These are phyloP conservation scores for Artemisia annua DNA, from an alignment of 129 eudicot genomes.

Conservation along the genomic window DNA sequence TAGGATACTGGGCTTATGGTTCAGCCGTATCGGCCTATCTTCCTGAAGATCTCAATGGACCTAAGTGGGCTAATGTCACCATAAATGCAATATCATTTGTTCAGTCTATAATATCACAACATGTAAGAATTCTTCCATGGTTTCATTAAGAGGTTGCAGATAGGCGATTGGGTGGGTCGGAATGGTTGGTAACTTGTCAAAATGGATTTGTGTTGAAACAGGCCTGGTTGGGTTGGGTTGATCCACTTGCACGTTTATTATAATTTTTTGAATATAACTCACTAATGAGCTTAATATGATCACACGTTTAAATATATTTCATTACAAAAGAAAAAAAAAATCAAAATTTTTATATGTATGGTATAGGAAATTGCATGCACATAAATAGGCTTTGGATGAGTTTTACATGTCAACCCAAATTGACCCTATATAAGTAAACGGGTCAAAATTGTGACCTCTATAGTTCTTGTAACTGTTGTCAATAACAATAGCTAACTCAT, in stretches of 20 bases:
- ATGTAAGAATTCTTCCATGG: conserved; percentile 37
- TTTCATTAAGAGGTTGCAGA: background rate
- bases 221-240: background rate
- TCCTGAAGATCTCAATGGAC: conserved; percentile 46
- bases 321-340: no score
- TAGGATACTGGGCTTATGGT: conserved; percentile 60
- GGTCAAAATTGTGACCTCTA: background rate
- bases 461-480: background rate
- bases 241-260: background rate
- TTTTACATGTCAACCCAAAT: no score
- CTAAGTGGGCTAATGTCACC: conserved; percentile 55
- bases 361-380: no score
- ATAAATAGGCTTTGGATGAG: no score
- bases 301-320: no score
- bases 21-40: conserved; percentile 46
- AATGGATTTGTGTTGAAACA: background rate
- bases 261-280: no score
- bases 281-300: no score
- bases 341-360: no score
- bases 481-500: background rate
- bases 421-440: background rate
- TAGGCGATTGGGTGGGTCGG: background rate
- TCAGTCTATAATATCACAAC: conserved; percentile 57
- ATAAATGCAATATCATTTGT: conserved; percentile 42
- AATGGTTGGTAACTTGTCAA: background rate